Evolutionary conservation across 345 rosid genomes (phyloP).

Genomic region (Passiflora organensis): DNA sequence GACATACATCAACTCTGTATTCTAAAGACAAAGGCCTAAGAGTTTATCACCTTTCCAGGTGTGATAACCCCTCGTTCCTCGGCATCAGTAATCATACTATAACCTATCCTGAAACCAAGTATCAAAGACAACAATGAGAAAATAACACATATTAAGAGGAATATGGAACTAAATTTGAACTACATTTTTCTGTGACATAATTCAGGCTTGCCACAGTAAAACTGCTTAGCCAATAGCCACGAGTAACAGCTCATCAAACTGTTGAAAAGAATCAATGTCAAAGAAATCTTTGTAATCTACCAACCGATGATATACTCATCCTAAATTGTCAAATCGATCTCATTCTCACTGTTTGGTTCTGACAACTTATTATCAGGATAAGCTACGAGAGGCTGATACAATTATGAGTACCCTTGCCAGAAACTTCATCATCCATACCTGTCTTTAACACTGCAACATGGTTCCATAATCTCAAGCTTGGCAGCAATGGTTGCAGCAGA

Average conservation of each 20-base stretch:
- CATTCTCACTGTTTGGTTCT: no score
- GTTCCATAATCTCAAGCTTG: conserved; percentile 35
- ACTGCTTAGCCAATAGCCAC: neutral
- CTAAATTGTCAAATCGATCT: no score
- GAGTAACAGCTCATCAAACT: no score
- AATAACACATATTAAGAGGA: neutral
- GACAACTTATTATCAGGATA: no score
- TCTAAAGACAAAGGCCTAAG: neutral
- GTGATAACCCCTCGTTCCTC: conserved; percentile 25
- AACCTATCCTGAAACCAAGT: conserved; percentile 27
- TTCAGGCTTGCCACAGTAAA: neutral
- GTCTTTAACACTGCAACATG: conserved; percentile 34
- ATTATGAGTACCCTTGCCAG: neutral
- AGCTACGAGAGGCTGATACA: neutral
- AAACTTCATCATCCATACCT: conserved; percentile 15
- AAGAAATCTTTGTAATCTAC: no score
- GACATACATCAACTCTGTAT: neutral
- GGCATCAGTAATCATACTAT: conserved; percentile 29
- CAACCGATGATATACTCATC: no score
- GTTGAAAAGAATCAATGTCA: no score
- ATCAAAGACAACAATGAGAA: conserved; percentile 1
- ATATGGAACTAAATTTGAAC: neutral
- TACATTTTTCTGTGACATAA: neutral
- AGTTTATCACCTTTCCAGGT: conserved; percentile 29
- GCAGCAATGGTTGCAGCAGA: conserved; percentile 28